Base-by-base conservation (phyloP, 192 early-diverging fungal species). In the Kappamyces sp. region DNA sequence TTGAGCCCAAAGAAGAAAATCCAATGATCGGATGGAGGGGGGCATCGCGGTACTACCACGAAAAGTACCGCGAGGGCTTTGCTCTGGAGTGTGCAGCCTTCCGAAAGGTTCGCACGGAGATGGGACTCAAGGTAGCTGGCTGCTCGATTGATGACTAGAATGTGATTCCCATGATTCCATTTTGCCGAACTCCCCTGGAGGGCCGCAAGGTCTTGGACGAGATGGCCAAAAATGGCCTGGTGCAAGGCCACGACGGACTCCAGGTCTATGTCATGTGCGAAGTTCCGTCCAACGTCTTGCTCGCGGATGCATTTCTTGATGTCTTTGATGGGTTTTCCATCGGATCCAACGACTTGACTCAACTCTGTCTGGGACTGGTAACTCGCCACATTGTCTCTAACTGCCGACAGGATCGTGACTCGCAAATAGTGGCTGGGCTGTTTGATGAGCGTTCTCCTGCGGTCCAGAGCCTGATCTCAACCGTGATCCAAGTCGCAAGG, bases 291-390 rank as follows among this genome's bases (percentile, higher is more conserved):
- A 63, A 63, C 43, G 61, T 63, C 29, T 30, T 63, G 11, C 37
- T 63, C 0, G 49, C 49, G n/a, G 39, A 63, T 49, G 60, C 62
- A 35, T 63, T 63, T 59, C 11, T 49, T n/a, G 34, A 63, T 12
- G 32, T 63, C 58, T 63, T 64, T 43, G 61, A 63, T 38, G 61
- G 61, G 5, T 63, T 63, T 41, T 63, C 61, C 12, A 63, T 63
- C 33, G 61, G 61, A 15, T 62, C 57, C 37, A 63, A 63, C 43
- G 61, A 63, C 61, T 1, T 63, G 4, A 63, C 61, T 4, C 61
- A 63, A 41, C 58, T 63, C 39, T 36, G 30, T 7, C 40, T 63
- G 7, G 61, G 61, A 35, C 11, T 63, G 5, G 22, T 22, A 22
- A 22, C 22, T 22, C 22, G 22, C 22, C 22, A 22, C 22, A 22